Evolutionary conservation across 2,329 filamentous ascomycete genomes (phyloP).

Genomic region (Onygena corvina): DNA sequence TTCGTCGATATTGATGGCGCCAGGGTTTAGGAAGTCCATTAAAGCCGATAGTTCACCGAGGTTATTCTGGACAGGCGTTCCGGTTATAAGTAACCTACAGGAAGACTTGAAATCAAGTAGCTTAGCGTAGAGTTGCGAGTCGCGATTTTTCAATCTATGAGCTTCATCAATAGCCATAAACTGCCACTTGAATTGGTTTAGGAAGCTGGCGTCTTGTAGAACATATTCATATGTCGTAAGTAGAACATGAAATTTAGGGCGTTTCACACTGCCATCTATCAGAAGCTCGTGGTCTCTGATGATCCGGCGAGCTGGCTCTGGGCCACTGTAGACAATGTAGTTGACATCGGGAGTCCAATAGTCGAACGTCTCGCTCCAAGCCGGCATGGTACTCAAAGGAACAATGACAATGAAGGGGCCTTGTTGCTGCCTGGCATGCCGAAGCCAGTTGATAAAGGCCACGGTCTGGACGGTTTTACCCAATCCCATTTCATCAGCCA

Average conservation of each 20-base stretch:
- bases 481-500: slow-evolving; percentile 96
- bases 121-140: slow-evolving; percentile 82
- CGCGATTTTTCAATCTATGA: slow-evolving; percentile 89
- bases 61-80: slow-evolving; percentile 95
- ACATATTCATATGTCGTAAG: slow-evolving; percentile 98
- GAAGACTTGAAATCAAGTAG: slow-evolving; percentile 77
- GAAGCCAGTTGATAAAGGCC: slow-evolving; percentile 91
- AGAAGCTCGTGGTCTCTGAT: slow-evolving; percentile 86
- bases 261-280: slow-evolving; percentile 70
- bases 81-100: slow-evolving; percentile 84
- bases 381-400: slow-evolving; percentile 89
- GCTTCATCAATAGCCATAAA: slow-evolving; percentile 94
- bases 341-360: slow-evolving; percentile 92
- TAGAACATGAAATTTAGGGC: slow-evolving; percentile 93
- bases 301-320: slow-evolving; percentile 69
- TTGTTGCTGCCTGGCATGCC: slow-evolving; percentile 77
- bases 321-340: slow-evolving; percentile 92
- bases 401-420: slow-evolving; percentile 96
- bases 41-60: slow-evolving; percentile 82
- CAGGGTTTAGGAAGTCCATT: slow-evolving; percentile 95
- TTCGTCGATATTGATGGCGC: slow-evolving; percentile 78
- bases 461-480: slow-evolving; percentile 98
- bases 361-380: slow-evolving; percentile 97
- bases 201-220: slow-evolving; percentile 67
- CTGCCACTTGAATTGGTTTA: slow-evolving; percentile 92